Evolutionary conservation across 1,284 basidiomycete genomes (phyloP).

Genomic region (Neonothopanus nambi): DNA sequence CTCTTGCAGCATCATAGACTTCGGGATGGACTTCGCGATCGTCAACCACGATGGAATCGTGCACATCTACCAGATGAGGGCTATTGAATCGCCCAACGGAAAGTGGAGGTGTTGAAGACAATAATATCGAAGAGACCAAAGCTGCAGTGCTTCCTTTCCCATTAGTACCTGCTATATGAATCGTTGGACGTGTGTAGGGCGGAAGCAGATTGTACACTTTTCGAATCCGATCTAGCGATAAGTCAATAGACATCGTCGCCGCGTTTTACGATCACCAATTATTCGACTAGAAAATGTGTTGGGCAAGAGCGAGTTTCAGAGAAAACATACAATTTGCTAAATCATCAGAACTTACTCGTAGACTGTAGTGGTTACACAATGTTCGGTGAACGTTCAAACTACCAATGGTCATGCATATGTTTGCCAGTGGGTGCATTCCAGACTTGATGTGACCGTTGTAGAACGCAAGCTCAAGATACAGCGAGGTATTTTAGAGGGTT

Average conservation of each 20-base stretch:
- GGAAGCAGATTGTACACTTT: constrained; percentile 62
- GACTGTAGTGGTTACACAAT: no score
- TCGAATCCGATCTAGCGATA: constrained; percentile 74
- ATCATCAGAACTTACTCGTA: no score
- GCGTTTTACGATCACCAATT: constrained; percentile 58
- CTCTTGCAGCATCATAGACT: constrained; percentile 52
- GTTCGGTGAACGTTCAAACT: no score
- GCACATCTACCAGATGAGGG: constrained; percentile 82
- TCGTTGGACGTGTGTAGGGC: constrained; percentile 75
- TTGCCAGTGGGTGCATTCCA: no score
- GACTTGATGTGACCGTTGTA: no score
- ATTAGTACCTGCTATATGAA: constrained; percentile 96
- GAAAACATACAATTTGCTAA: no score
- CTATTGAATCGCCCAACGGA: constrained; percentile 88
- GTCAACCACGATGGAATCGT: constrained; percentile 80
- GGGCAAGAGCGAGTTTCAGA: no score
- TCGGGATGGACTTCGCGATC: constrained; percentile 51
- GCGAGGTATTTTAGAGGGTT: no score
- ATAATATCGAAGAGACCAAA: constrained; percentile 78
- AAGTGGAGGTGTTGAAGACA: constrained; percentile 44
- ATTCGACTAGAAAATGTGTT: constrained; percentile 24
- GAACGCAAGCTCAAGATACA: no score
- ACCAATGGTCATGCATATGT: no score
- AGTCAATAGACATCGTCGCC: constrained; percentile 75
- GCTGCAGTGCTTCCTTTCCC: constrained; percentile 95